A percentile compares a stretch with the other conserved stretches of the same genome.
phyloP scores from a whole-genome alignment of 2,329 filamentous ascomycete species.

The Fragosphaeria purpurea region DNA sequence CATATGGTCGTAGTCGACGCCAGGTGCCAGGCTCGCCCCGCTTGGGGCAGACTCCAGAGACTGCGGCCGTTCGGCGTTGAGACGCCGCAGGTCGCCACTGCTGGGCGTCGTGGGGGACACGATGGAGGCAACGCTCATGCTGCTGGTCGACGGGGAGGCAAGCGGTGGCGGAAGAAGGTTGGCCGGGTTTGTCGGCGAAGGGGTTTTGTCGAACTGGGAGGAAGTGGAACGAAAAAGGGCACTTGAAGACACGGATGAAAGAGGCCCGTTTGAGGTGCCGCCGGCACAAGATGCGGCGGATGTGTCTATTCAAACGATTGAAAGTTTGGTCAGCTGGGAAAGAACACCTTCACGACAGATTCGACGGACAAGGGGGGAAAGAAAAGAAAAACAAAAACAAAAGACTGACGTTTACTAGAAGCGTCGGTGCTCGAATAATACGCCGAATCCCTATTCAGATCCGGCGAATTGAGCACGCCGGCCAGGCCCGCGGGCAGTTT shows the following conservation, averaged over 20 bases:
- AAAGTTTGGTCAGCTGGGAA: conserved; percentile 1
- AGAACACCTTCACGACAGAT: conserved; percentile 15
- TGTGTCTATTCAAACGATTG: conserved; percentile 20
- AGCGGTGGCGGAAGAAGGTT: conserved; percentile 42
- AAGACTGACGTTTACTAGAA: conserved; percentile 39
- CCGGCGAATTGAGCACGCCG: conserved; percentile 40
- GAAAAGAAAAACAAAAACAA: conserved; percentile 5
- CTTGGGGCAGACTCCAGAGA: conserved; percentile 30
- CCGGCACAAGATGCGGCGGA: conserved; percentile 35
- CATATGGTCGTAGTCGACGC: conserved; percentile 17
- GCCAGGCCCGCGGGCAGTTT: conserved; percentile 39
- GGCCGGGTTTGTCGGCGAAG: conserved; percentile 44
- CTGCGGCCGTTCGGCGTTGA: conserved; percentile 26
- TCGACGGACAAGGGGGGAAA: conserved; percentile 5
- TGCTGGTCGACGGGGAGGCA: conserved; percentile 44
- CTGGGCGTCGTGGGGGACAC: conserved; percentile 48
- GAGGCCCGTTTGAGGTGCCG: conserved; percentile 26
- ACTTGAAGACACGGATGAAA: conserved; percentile 14
- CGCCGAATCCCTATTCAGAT: conserved; percentile 41
- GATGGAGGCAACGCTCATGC: conserved; percentile 58
- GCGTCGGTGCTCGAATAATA: conserved; percentile 40
- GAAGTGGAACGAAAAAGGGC: conserved; percentile 7
- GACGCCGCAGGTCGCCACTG: conserved; percentile 32
- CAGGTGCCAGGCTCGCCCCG: conserved; percentile 13
- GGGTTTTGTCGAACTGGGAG: conserved; percentile 44